Base-by-base conservation (phyloP, 192 early-diverging fungal genomes). In the Podila minutissima region DNA sequence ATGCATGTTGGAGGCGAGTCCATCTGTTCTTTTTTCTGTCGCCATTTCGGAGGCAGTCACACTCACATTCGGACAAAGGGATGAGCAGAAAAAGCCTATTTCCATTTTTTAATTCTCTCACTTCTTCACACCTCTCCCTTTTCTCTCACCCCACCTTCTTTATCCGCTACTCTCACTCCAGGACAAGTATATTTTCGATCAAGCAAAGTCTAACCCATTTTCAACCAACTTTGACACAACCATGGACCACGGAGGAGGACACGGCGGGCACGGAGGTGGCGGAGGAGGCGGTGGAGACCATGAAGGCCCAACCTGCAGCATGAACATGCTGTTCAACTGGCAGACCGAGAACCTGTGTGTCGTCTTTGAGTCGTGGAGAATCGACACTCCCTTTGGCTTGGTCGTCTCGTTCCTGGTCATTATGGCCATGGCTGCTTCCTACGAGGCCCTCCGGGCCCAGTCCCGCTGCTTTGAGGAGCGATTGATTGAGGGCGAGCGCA, bases 311-410 rank as follows among this genome's bases (percentile, higher is more conserved):
- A 68, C 69, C 31, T 83, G 72, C 53, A 72, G 69, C 61, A 74
- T 61, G 63, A 86, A 91, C 86, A 95, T 95, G 93, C 67, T 92
- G 1, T 89, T 95, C 71, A 95, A 93, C 75, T 95, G 92, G 92
- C 83, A 87, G 65, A 90, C 88, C 4, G 84, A 92, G 67, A 91
- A 93, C 78, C 88, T 92, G 4, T 95, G 93, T 53, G 86, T 95
- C n/a, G 81, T 95, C 22, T 93, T 93, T 74, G 85, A 88, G 71
- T 93, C 88, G 72, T 95, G 92, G 93, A 90, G 88, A 62, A 88
- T 93, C 65, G 83, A 91, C 60, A 87, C 86, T 4, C 71, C 73
- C 22, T 46, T 83, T 19, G 84, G 82, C 24, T 82, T 95, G 20
- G 64, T 92, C 13, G n/a, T 93, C 5, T 89, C 93, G 9, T 92